phyloP scores from a whole-genome alignment of 495 filamentous ascomycete genomes.

The Corynascus novoguineensis region DNA sequence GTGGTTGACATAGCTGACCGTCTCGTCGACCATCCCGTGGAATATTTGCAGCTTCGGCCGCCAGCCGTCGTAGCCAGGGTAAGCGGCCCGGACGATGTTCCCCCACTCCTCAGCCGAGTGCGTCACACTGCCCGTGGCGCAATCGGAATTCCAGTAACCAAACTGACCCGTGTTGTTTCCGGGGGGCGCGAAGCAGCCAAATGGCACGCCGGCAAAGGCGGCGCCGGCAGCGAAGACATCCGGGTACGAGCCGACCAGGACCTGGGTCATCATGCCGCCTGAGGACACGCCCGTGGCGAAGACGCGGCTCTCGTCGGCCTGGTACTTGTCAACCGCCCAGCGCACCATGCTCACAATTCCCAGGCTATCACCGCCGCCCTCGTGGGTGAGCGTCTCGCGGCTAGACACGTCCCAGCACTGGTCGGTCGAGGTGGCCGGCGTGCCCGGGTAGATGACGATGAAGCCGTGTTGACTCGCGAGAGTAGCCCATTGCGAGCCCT shows the following conservation, averaged over 20 bases:
- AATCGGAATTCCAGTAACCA: constrained; percentile 44
- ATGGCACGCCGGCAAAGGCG: constrained; percentile 50
- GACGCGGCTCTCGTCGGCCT: constrained; percentile 41
- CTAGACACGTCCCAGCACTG: constrained; percentile 54
- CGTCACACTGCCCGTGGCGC: constrained; percentile 41
- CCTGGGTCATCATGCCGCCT: constrained; percentile 59
- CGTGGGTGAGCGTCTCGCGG: constrained; percentile 42
- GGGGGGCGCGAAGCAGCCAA: constrained; percentile 45
- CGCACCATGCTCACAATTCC: constrained; percentile 56
- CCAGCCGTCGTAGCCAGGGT: constrained; percentile 48
- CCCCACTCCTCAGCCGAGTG: constrained; percentile 46
- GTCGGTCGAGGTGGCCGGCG: constrained; percentile 34
- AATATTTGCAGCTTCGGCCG: constrained; percentile 51
- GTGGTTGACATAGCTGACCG: constrained; percentile 45
- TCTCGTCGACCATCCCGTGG: constrained; percentile 48
- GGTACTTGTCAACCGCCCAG: constrained; percentile 44
- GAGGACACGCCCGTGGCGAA: constrained; percentile 51
- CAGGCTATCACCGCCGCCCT: constrained; percentile 48
- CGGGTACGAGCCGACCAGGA: constrained; percentile 52
- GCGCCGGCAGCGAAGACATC: constrained; percentile 52
- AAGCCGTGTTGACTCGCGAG: constrained; percentile 47
- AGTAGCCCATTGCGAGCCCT: constrained; percentile 36
- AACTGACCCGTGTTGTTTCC: constrained; percentile 35
- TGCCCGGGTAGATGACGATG: constrained; percentile 53
- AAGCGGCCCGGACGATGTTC: constrained; percentile 43